A percentile compares a stretch with the other conserved stretches of the same genome.
Conservation (phyloP, 768 basidiomycete species). For the Lentinula raphanica region DNA sequence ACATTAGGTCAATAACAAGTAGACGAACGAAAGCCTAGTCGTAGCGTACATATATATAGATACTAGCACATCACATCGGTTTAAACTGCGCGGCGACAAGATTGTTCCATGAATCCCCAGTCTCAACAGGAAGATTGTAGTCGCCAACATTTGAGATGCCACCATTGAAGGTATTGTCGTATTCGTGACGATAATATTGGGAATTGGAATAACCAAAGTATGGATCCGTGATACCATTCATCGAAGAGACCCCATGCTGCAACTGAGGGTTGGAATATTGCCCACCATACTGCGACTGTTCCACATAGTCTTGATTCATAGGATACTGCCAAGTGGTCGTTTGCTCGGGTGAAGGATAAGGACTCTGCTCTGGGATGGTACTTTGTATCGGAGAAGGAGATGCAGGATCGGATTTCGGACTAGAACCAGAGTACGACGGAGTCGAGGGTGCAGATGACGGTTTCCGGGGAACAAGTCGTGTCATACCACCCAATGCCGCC, state of each 20-base stretch:
- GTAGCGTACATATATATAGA: neutral
- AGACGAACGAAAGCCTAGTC: neutral
- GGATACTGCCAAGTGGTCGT: slow-evolving; percentile 8
- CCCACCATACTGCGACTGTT: slow-evolving; percentile 15
- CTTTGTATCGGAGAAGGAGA: slow-evolving; percentile 31
- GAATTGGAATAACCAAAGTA: slow-evolving; percentile 26
- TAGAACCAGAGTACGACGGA: slow-evolving; percentile 35
- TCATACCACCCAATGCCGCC: slow-evolving; percentile 57
- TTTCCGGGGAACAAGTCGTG: slow-evolving; percentile 53
- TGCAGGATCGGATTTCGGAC: slow-evolving; percentile 40
- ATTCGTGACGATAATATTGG: slow-evolving; percentile 20
- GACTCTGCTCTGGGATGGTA: slow-evolving; percentile 12
- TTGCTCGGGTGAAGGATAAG: slow-evolving; percentile 14
- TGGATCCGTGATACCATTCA: slow-evolving; percentile 24
- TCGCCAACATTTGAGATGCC: slow-evolving; percentile 5
- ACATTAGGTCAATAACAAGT: neutral
- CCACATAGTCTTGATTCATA: neutral
- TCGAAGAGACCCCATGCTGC: slow-evolving; percentile 18
- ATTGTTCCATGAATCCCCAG: slow-evolving; percentile 39
- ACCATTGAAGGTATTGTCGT: slow-evolving; percentile 15
- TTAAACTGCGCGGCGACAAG: slow-evolving; percentile 3
- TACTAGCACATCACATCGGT: slow-evolving; percentile 1
- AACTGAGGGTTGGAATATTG: slow-evolving; percentile 7
- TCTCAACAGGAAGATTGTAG: slow-evolving; percentile 23
- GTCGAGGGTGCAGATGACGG: slow-evolving; percentile 42